Evolutionary conservation across 805 yeast genomes (phyloP).

Genomic region (Maudiozyma barnettii): DNA sequence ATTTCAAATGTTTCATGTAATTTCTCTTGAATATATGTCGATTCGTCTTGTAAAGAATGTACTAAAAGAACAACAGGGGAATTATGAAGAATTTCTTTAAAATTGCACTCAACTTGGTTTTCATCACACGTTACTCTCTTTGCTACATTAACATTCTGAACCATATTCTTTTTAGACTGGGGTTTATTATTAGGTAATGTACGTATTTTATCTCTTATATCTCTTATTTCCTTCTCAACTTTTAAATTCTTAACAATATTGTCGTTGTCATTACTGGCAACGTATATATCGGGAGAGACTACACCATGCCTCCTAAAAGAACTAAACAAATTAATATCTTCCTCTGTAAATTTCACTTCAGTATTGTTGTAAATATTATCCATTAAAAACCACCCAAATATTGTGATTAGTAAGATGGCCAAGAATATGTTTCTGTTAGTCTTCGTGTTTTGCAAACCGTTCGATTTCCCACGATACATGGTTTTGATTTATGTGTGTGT

Average conservation of each 20-base stretch:
- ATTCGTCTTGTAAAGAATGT: slow-evolving; percentile 52
- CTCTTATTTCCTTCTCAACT: slow-evolving; percentile 3
- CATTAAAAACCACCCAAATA: no score
- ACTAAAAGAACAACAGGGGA: slow-evolving; percentile 53
- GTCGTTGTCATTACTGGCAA: not conserved
- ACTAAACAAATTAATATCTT: not conserved
- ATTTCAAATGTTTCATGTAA: slow-evolving; percentile 53
- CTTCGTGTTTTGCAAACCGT: no score
- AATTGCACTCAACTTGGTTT: slow-evolving; percentile 7
- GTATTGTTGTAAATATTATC: not conserved
- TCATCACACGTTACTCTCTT: not conserved
- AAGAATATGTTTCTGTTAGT: no score
- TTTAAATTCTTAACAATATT: not conserved
- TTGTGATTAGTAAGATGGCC: no score
- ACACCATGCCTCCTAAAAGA: slow-evolving; percentile 42
- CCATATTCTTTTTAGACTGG: not conserved
- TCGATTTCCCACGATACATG: no score
- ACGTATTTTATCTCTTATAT: not conserved
- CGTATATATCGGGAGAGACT: not conserved
- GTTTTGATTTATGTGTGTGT: no score
- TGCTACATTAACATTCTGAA: not conserved
- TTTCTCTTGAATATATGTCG: slow-evolving; percentile 54
- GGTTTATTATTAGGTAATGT: no score
- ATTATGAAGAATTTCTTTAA: slow-evolving; percentile 42
- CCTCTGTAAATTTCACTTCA: not conserved